phyloP scores from a whole-genome alignment of 495 filamentous ascomycete genomes.

The Tuber borchii region DNA sequence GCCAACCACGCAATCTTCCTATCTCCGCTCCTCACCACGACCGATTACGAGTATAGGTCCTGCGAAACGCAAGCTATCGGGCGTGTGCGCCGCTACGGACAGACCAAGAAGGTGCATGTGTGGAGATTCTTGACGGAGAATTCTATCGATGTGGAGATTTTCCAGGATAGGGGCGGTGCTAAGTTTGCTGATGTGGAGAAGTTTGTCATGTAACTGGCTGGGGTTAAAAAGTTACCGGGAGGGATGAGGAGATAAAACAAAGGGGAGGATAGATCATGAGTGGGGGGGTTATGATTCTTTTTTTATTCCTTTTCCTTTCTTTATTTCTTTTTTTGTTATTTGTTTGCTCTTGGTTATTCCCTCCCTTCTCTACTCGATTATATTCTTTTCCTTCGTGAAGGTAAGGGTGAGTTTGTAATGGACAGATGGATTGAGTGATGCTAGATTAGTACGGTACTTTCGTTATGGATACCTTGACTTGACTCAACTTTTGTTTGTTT shows the following conservation, averaged over 20 bases:
- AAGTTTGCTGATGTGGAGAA: constrained; percentile 31
- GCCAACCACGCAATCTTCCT: constrained; percentile 76
- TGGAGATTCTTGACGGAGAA: constrained; percentile 59
- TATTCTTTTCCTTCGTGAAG: background rate
- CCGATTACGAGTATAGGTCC: constrained; percentile 55
- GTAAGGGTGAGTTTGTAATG: background rate
- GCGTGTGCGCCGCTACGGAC: constrained; percentile 60
- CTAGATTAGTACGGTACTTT: background rate
- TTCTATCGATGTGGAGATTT: constrained; percentile 66
- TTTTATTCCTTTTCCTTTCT: background rate
- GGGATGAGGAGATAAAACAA: background rate
- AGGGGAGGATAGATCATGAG: background rate
- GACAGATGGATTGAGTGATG: background rate
- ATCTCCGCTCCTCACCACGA: constrained; percentile 52
- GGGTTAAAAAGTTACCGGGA: background rate
- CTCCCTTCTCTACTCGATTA: background rate
- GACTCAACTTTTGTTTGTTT: background rate
- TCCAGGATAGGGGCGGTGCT: constrained; percentile 47
- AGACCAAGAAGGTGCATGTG: constrained; percentile 60
- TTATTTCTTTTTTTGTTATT: background rate
- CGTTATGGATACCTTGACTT: background rate
- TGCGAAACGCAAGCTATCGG: constrained; percentile 67
- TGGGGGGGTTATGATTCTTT: constrained; percentile 43
- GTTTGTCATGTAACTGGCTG: background rate
- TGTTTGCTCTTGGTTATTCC: background rate